Percentiles rank a stretch among this genome's conserved stretches.
Conservation (phyloP, 2,329 filamentous ascomycete species). For the Colletotrichum neosansevieriae region DNA sequence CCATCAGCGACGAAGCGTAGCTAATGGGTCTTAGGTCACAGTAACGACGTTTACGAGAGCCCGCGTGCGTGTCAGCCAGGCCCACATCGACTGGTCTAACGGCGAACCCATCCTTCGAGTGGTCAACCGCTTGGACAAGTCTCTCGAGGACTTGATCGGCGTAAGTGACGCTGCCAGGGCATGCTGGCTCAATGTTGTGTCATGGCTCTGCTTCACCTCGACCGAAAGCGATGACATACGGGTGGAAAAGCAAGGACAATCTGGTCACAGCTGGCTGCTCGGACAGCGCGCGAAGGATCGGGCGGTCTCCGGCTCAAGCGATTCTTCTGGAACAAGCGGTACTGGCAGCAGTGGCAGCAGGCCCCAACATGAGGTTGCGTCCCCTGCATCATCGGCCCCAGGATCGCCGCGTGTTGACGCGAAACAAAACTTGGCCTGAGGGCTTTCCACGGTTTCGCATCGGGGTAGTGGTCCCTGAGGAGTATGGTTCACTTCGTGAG, state of each 20-base stretch:
- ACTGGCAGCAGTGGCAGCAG: not conserved
- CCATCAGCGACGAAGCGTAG: not conserved
- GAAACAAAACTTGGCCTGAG: not conserved
- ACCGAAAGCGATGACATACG: not conserved
- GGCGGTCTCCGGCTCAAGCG: not conserved
- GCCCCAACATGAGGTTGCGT: not conserved
- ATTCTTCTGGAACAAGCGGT: not conserved
- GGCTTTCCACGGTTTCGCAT: not conserved
- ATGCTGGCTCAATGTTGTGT: constrained; percentile 2
- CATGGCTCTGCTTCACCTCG: constrained; percentile 1
- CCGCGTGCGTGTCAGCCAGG: not conserved
- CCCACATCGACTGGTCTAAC: not conserved
- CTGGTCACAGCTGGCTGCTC: not conserved
- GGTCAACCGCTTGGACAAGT: constrained; percentile 6
- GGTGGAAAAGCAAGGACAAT: not conserved
- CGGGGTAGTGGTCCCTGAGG: not conserved
- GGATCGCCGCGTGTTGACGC: not conserved
- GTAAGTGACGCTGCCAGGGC: not conserved
- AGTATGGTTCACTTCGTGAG: not conserved
- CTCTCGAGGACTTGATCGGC: not conserved
- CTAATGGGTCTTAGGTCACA: not conserved
- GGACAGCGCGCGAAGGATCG: not conserved
- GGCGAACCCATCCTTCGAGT: not conserved
- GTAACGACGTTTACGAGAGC: constrained; percentile 2
- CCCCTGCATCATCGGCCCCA: not conserved